Base-by-base conservation (phyloP, 148 eudicot species). In the Vaccinium corymbosum region DNA sequence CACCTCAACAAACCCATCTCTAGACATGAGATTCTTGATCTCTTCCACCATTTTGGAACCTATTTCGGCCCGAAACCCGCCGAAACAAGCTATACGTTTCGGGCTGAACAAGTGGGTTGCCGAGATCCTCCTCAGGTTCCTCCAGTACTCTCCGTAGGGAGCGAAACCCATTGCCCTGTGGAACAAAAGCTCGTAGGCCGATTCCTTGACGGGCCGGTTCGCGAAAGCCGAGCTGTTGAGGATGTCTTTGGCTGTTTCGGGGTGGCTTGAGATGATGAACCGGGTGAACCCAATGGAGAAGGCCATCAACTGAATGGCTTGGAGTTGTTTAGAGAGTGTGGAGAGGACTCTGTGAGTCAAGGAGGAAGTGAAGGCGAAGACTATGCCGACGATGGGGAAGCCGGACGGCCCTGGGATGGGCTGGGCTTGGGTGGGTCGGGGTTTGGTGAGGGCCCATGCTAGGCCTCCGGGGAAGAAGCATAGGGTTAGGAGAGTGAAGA, bases 161-260 rank as follows among this genome's bases (percentile, higher is more conserved):
- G 99, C 97, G 48, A 97, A 97, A 10, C 99, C 99, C 98, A 97
- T 97, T 0, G 99, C 98, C 0, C 98, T 84, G 81, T 93, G 91
- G 46, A 97, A 97, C 16, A 97, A 80, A 0, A 97, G 92, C 88
- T 85, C 95, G 48, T 93, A 94, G 0, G 99, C 99, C 0, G 95
- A 92, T 86, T 97, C 99, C 29, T 97, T 97, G 0, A 97, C 88
- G 0, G 99, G 99, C 0, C 99, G 82, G 71, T 97, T 97, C 1
- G 98, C 98, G 13, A 97, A 97, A 2, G 87, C 92, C 0, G 97
- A 87, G 42, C 94, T 93, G 76, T 62, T 85, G 4, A 97, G 82
- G 15, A 97, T 85, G 71, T 97, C 99, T 62, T 86, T 92, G 0
- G 99, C 98, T 0, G 93, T 87, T n/a, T 90, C 97, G 1, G 98